A percentile compares a stretch with the other conserved stretches of the same genome.
Evolutionary conservation across 176 grass and related monocot species (phyloP).

Genomic region (sorghum (Sorghum bicolor)): Sorghum_bicolor_NCBIv3 NC_012870.2:69885501-69886000

Average conservation of each 20-base stretch:
- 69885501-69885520: slow-evolving; percentile 73
- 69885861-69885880: background rate
- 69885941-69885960: background rate
- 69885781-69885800: background rate
- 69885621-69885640: slow-evolving; percentile 63
- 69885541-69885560: slow-evolving; percentile 62
- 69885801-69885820: background rate
- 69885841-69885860: background rate
- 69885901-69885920: background rate
- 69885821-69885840: background rate
- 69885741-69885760: background rate
- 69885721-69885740: background rate
- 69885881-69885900: background rate
- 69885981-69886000: background rate
- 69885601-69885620: slow-evolving; percentile 92
- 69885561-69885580: slow-evolving; percentile 89
- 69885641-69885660: background rate
- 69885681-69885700: background rate
- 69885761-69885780: background rate
- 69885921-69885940: background rate
- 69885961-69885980: background rate
- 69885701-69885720: background rate
- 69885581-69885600: slow-evolving; percentile 94
- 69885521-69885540: slow-evolving; percentile 29
- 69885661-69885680: background rate